Evolutionary conservation across 257 asterid genomes (phyloP).

Genomic region (Solanum ahanhuiri): DNA sequence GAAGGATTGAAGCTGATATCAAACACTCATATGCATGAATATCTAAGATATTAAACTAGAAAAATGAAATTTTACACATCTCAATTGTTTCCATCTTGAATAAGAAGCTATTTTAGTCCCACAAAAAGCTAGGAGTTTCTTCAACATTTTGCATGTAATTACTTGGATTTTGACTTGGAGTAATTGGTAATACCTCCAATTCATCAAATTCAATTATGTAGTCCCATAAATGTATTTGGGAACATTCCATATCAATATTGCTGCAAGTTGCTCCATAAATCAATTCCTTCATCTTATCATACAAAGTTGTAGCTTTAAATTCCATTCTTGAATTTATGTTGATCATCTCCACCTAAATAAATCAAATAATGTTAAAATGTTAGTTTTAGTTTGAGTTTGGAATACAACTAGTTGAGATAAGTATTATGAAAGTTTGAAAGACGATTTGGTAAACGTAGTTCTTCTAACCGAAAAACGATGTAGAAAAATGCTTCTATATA

Average conservation of each 20-base stretch:
- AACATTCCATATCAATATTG: not conserved
- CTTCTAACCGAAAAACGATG: no score
- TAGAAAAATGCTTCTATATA: no score
- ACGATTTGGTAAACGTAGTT: no score
- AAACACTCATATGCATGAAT: no score
- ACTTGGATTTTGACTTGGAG: not conserved
- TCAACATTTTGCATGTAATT: not conserved
- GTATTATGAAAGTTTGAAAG: not conserved
- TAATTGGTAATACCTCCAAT: not conserved
- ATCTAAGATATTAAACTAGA: no score
- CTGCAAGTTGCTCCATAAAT: not conserved
- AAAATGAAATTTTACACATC: not conserved
- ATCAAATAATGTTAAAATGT: not conserved
- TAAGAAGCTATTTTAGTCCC: not conserved
- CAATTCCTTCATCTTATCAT: slow-evolving; percentile 2
- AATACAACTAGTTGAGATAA: not conserved
- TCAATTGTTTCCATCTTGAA: not conserved
- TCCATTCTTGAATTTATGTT: slow-evolving; percentile 8
- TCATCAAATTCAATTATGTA: not conserved
- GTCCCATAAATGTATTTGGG: not conserved
- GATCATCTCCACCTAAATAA: slow-evolving; percentile 4
- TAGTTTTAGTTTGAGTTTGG: not conserved
- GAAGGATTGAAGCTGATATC: no score
- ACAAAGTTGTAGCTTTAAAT: slow-evolving; percentile 6
- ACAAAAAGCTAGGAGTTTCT: not conserved